phyloP scores from a whole-genome alignment of 257 asterid genomes.

The Pogostemon cablin region DNA sequence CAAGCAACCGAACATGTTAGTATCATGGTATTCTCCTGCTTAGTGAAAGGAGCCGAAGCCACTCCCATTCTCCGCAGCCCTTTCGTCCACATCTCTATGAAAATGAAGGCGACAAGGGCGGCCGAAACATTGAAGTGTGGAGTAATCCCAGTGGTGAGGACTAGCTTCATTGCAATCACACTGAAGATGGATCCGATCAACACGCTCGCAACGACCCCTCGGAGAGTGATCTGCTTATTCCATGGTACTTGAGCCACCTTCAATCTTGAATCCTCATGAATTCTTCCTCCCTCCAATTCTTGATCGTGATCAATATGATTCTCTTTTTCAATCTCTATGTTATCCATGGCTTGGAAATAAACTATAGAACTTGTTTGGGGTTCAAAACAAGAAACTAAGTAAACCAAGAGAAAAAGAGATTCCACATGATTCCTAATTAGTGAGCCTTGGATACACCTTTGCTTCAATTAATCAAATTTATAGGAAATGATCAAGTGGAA shows the following conservation, averaged over 20 bases:
- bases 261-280: not conserved
- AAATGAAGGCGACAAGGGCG: slow-evolving; percentile 67
- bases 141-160: slow-evolving; percentile 71
- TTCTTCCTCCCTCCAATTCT: slow-evolving; percentile 22
- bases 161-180: slow-evolving; percentile 67
- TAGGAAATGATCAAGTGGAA: too few relatives aligned
- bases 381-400: not conserved
- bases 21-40: slow-evolving; percentile 81
- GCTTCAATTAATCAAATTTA: not conserved
- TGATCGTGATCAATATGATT: not conserved
- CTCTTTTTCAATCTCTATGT: not conserved
- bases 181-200: slow-evolving; percentile 66
- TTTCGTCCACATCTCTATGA: slow-evolving; percentile 59
- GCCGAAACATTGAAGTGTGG: slow-evolving; percentile 85
- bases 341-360: not conserved
- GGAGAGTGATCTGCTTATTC: slow-evolving; percentile 57
- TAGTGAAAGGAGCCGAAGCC: slow-evolving; percentile 59
- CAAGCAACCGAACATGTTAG: slow-evolving; percentile 86
- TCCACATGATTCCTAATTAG: not conserved
- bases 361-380: too few relatives aligned
- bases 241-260: slow-evolving; percentile 43
- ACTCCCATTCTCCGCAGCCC: slow-evolving; percentile 47
- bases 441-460: not conserved
- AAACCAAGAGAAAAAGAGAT: not conserved
- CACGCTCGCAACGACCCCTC: slow-evolving; percentile 60